Percentiles rank a stretch among this genome's conserved stretches.
phyloP scores from a whole-genome alignment of 202 grass and related monocot genomes.

The Setaria viridis region DNA sequence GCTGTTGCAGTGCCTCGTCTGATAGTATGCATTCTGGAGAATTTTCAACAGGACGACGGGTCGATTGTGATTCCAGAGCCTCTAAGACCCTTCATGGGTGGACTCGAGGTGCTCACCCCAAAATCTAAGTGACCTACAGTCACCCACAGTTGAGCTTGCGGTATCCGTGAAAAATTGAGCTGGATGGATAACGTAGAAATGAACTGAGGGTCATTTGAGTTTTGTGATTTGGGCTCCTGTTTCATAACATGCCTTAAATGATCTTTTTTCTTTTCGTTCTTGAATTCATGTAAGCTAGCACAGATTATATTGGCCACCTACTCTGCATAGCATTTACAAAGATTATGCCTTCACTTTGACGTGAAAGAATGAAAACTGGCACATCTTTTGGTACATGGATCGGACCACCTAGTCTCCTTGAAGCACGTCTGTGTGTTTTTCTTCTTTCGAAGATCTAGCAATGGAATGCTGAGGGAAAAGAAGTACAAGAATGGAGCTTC shows the following conservation, averaged over 20 bases:
- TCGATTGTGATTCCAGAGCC: slow-evolving; percentile 70
- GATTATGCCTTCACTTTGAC: background rate
- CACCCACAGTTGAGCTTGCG: background rate
- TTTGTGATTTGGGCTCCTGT: background rate
- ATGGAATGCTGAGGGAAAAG: too few relatives aligned
- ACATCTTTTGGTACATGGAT: background rate
- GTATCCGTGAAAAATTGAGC: background rate
- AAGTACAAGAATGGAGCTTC: too few relatives aligned
- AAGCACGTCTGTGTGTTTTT: background rate
- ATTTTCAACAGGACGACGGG: slow-evolving; percentile 82
- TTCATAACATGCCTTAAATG: background rate
- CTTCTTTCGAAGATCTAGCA: background rate
- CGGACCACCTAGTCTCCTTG: background rate
- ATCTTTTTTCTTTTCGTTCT: background rate
- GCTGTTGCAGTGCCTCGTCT: slow-evolving; percentile 87
- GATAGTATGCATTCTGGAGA: slow-evolving; percentile 82
- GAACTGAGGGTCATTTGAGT: background rate
- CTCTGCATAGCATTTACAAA: background rate
- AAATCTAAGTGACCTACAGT: slow-evolving; percentile 44
- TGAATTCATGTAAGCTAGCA: background rate
- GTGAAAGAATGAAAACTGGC: background rate
- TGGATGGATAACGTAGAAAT: background rate
- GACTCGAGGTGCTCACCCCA: slow-evolving; percentile 54
- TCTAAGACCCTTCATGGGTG: slow-evolving; percentile 80
- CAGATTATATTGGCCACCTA: background rate